Evolutionary conservation across 768 basidiomycete genomes (phyloP), one percentile per base, ranked within the genome.

Genomic region (Trametes coccinea): DNA sequence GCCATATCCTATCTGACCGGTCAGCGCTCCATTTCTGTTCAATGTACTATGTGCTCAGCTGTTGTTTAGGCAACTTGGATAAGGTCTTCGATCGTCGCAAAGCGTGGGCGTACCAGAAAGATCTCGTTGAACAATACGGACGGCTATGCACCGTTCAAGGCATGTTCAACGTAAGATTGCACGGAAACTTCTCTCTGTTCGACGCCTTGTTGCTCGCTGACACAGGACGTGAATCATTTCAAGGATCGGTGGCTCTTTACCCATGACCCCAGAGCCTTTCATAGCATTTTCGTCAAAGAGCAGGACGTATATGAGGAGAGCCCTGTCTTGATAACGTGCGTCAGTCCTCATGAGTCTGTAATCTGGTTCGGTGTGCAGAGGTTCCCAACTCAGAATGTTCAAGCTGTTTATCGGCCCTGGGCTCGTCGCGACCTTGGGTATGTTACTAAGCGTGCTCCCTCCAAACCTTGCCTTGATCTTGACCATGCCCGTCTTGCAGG

Each of bases 201-300:
- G 34, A 5, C 34, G 34, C 11, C 6, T 5, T 37, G 34, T 37
- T 37, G 34, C 34, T 11, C 6, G 6, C 34, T 37, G 11, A 37
- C 34, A 6, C 14, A 5, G 43, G 43, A 44, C 14, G 14, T 14
- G 43, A 5, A 9, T 14, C 43, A 5, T 5, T 14, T 44, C 5
- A 9, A 59, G 57, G 31, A 41, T 7, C 31, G n/a, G 14, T 51
- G 48, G 60, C 56, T 67, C 7, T 63, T 61, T 47, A 61, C 65
- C 0, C 57, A 52, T 34, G 65, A 68, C 37, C 62, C 64, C 1
- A 40, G 46, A 11, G 64, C 67, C 2, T 41, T 68, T 47, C 61
- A 65, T 37, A 68, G 56, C 40, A 53, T 68, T 3, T 56, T 60
- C 43, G 57, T 68, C 13, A 66, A 66, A 48, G 67, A 68, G n/a